phyloP scores from a whole-genome alignment of 2,329 filamentous ascomycete genomes.

The Hymenoscyphus fraxineus region DNA sequence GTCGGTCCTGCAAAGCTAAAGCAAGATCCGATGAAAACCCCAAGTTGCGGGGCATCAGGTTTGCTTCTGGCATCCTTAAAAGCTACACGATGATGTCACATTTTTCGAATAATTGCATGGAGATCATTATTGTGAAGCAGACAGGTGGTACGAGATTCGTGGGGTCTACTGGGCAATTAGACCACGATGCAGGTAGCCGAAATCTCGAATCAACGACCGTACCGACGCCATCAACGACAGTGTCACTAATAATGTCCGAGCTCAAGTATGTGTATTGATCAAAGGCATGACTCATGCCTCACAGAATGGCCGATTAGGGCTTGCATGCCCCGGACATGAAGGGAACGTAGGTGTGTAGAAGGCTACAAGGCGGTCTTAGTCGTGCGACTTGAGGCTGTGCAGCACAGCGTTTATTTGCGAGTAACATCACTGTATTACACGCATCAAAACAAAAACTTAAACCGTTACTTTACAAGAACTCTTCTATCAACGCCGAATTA shows the following conservation, averaged over 20 bases:
- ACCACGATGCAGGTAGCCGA: background rate
- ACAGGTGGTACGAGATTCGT: background rate
- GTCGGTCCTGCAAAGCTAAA: background rate
- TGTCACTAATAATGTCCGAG: background rate
- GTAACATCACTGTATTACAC: background rate
- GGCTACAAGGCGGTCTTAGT: conserved; percentile 9
- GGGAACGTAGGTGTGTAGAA: background rate
- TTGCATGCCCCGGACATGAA: background rate
- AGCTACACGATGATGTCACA: background rate
- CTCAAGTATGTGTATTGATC: background rate
- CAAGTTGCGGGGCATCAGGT: background rate
- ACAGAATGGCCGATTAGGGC: background rate
- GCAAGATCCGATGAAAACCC: background rate
- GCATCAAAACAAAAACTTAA: background rate
- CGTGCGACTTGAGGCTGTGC: conserved; percentile 10
- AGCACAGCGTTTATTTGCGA: background rate
- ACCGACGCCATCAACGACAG: background rate
- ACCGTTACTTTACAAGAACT: background rate
- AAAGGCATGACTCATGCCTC: background rate
- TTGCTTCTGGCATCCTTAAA: background rate
- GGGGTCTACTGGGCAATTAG: background rate
- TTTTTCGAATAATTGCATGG: background rate
- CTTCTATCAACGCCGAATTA: background rate
- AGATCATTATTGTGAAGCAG: background rate
- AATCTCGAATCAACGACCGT: background rate